Percentiles rank a stretch among this genome's conserved stretches.
Evolutionary conservation across 306 rosid species (phyloP).

Genomic region (Cajanus cajan): DNA sequence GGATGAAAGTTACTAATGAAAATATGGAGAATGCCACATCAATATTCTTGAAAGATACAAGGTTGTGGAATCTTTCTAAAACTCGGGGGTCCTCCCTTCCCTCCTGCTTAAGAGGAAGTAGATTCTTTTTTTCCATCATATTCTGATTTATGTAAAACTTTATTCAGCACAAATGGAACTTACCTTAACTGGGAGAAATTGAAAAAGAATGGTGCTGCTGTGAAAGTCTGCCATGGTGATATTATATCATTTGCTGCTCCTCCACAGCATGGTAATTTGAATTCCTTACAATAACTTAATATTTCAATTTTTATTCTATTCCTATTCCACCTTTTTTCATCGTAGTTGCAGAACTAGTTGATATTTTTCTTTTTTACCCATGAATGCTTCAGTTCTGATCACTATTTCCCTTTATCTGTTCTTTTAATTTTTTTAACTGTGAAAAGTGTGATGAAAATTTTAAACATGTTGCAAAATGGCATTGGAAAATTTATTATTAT

Average conservation of each 20-base stretch:
- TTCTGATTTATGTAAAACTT: constrained; percentile 32
- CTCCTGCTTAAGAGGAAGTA: background rate
- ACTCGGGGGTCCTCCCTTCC: background rate
- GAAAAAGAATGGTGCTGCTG: constrained; percentile 56
- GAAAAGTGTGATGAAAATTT: constrained; percentile 1
- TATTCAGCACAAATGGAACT: constrained; percentile 86
- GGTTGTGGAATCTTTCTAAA: constrained; percentile 45
- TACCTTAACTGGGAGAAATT: constrained; percentile 82
- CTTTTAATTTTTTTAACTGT: constrained; percentile 11
- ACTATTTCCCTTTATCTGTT: background rate
- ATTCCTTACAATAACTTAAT: background rate
- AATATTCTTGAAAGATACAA: constrained; percentile 70
- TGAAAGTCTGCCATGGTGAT: constrained; percentile 80
- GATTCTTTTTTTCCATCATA: background rate
- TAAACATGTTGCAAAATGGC: background rate
- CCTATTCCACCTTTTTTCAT: background rate
- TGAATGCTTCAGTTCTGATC: background rate
- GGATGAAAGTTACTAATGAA: constrained; percentile 48
- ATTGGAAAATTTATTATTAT: background rate
- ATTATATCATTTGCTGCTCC: constrained; percentile 85
- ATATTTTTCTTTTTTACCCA: background rate
- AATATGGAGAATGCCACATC: constrained; percentile 46
- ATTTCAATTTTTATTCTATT: background rate
- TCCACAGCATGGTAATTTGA: constrained; percentile 73
- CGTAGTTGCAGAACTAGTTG: background rate